Evolutionary conservation across 306 rosid genomes (phyloP).

Genomic region (Cucurbita pepo): DNA sequence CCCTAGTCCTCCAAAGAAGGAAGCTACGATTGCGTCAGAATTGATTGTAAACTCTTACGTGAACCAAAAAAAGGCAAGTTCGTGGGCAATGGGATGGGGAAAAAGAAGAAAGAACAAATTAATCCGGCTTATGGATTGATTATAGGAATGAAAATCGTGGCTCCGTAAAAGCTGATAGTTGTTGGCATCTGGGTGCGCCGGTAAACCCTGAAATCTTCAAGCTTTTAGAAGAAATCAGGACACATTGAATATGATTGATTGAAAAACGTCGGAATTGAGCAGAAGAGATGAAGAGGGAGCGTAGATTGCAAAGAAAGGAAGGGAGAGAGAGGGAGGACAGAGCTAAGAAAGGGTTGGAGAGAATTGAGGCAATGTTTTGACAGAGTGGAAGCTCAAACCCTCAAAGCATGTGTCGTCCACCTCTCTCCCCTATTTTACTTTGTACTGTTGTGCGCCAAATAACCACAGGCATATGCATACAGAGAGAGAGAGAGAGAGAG

Average conservation of each 20-base stretch:
- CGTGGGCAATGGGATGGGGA: background rate
- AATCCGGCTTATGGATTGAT: background rate
- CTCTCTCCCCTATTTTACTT: constrained; percentile 24
- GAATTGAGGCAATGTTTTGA: constrained; percentile 20
- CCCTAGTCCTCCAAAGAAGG: constrained; percentile 44
- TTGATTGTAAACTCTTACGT: constrained; percentile 12
- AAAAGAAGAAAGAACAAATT: background rate
- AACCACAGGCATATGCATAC: constrained; percentile 3
- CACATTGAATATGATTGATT: background rate
- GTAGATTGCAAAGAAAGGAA: constrained; percentile 9
- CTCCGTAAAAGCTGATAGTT: constrained; percentile 21
- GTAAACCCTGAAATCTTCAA: constrained; percentile 11
- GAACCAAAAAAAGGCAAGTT: constrained; percentile 16
- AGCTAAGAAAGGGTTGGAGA: constrained; percentile 16
- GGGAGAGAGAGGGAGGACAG: constrained; percentile 10
- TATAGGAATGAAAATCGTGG: background rate
- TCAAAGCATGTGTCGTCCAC: constrained; percentile 34
- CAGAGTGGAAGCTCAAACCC: constrained; percentile 35
- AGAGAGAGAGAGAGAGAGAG: constrained; percentile 2
- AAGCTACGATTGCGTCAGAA: background rate
- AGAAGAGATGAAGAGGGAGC: constrained; percentile 6
- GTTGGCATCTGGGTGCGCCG: constrained; percentile 14
- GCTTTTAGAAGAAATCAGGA: constrained; percentile 20
- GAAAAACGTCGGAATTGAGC: background rate
- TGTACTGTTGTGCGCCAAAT: constrained; percentile 10